Conservation (phyloP, 2,329 filamentous ascomycete species). For the Polychaeton citri region DNA sequence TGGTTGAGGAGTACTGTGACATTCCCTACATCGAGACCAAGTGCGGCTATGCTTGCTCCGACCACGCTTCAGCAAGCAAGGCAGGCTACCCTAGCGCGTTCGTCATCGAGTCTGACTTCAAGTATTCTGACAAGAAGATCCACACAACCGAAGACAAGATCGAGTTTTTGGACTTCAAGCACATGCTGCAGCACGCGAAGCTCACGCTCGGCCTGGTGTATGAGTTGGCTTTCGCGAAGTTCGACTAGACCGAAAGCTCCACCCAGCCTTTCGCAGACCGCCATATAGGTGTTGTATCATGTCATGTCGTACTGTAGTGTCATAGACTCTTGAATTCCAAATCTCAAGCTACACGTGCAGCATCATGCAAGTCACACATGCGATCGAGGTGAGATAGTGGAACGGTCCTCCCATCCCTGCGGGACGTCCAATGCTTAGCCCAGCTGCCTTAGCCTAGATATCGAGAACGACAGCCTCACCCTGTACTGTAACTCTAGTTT, state of each 20-base stretch:
- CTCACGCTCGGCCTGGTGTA: slow-evolving; percentile 74
- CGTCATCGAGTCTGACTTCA: slow-evolving; percentile 62
- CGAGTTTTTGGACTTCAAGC: slow-evolving; percentile 65
- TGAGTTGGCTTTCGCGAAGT: slow-evolving; percentile 67
- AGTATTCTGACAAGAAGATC: slow-evolving; percentile 51
- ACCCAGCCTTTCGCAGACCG: no score
- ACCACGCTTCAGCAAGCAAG: slow-evolving; percentile 61
- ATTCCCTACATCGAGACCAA: slow-evolving; percentile 80
- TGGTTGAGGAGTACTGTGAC: slow-evolving; percentile 75
- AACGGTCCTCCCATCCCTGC: no score
- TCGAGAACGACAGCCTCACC: no score
- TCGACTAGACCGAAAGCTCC: slow-evolving; percentile 40
- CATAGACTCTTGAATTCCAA: no score
- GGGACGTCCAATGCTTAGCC: no score
- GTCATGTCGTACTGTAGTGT: no score
- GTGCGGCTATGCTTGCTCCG: slow-evolving; percentile 75
- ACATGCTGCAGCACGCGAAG: slow-evolving; percentile 83
- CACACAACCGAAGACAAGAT: slow-evolving; percentile 58
- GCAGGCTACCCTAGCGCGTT: slow-evolving; percentile 64
- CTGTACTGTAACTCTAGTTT: no score
- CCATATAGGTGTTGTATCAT: no score
- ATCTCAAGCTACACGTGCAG: no score
- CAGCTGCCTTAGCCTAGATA: no score
- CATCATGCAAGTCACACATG: no score
- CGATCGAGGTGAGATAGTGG: slow-evolving; percentile 15